Conservation (phyloP, 116 monocot genomes). For the Dioscorea cayenensis region DNA sequence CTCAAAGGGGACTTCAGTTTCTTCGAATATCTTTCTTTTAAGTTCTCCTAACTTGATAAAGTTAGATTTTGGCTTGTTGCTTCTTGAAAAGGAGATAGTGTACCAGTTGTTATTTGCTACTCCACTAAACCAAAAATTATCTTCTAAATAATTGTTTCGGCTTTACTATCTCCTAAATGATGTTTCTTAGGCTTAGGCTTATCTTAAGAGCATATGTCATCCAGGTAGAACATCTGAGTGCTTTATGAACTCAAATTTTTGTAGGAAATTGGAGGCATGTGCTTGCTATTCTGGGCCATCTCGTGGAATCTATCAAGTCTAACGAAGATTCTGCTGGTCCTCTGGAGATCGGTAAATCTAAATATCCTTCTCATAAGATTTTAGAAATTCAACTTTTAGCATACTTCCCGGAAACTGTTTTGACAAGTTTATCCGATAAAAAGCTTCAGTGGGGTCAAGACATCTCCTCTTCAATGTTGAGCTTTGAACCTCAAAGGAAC, state of each 20-base stretch:
- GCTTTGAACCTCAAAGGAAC: slow-evolving; percentile 18
- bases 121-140: background rate
- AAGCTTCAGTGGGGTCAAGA: slow-evolving; percentile 64
- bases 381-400: slow-evolving; percentile 46
- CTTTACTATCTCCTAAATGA: background rate
- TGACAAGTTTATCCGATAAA: slow-evolving; percentile 11
- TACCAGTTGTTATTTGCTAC: too few relatives aligned
- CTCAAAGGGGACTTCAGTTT: too few relatives aligned
- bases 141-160: background rate
- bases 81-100: too few relatives aligned
- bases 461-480: slow-evolving; percentile 13
- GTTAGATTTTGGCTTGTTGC: too few relatives aligned
- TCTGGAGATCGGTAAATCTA: slow-evolving; percentile 5
- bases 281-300: slow-evolving; percentile 50
- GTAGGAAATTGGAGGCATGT: slow-evolving; percentile 85
- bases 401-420: slow-evolving; percentile 34
- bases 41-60: too few relatives aligned
- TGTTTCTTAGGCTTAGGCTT: background rate
- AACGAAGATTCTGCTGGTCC: slow-evolving; percentile 14
- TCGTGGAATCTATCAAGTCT: slow-evolving; percentile 50
- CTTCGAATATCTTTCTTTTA: too few relatives aligned
- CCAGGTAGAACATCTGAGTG: background rate
- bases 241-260: slow-evolving; percentile 15
- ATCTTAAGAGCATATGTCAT: background rate
- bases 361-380: slow-evolving; percentile 18